Base-by-base conservation (phyloP, 164 flowering plant genomes). In the Piper longum region DNA sequence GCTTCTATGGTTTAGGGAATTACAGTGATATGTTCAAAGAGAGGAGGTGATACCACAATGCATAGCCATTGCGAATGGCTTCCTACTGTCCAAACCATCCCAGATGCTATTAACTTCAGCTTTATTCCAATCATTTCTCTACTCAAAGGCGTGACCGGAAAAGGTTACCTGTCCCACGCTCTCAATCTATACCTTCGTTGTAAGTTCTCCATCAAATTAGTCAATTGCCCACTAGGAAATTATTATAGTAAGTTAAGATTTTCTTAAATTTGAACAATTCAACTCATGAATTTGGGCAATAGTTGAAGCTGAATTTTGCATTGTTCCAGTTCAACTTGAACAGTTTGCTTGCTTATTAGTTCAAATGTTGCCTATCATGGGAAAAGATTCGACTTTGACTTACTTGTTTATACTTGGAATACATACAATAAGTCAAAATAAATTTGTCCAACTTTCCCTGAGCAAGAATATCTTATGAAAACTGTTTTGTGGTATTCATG, bases 61-160 rank as follows among this genome's bases (percentile, higher is more conserved):
- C 59, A 8, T 2, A 79, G 82, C 62, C 96, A 92, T 64, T 74
- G 74, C 19, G 91, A 89, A 62, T 92, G 98, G 98, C 89, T 92
- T 62, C 80, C 18, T 16, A 85, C 98, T 7, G 93, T 92, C n/a
- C 77, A 84, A 3, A 62, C 66, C 9, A 74, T 16, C 67, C 96
- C 98, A 0, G 93, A 92, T 51, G 95, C 84, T 3, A 69, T 89
- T 13, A 65, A 75, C 13, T 84, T 86, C 57, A 78, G 45, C 66
- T 87, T 92, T 74, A 75, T 89, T 18, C 98, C 98, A 45, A 89
- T 92, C 60, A 86, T 93, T 16, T 87, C 93, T 69, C 89, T 92
- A 5, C 88, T 92, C 3, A 79, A 73, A 57, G 52, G 14, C 14
- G 82, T 85, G 52, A 83, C 82, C 18, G 98, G 96, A 48, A 79